phyloP scores from a whole-genome alignment of 2,329 filamentous ascomycete genomes.

The Alternaria longipes region DNA sequence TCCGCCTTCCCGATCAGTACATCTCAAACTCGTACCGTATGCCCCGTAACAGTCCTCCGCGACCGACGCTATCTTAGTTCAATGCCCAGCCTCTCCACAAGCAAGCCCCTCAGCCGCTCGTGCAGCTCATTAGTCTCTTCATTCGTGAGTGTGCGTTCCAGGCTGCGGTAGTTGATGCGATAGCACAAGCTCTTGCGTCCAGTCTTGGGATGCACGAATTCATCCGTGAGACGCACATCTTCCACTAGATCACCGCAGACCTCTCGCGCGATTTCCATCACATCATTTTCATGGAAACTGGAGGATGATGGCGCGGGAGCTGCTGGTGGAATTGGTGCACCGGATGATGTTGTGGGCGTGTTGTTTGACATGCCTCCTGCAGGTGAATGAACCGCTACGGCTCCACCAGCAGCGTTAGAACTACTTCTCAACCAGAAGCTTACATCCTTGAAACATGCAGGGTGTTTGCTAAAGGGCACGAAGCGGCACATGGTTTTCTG shows the following conservation, averaged over 20 bases:
- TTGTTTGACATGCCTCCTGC: slow-evolving; percentile 13
- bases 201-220: slow-evolving; percentile 88
- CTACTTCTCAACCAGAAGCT: slow-evolving; percentile 79
- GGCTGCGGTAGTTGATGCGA: slow-evolving; percentile 89
- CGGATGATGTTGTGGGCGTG: slow-evolving; percentile 19
- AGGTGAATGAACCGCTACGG: slow-evolving; percentile 27
- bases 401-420: slow-evolving; percentile 38
- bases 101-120: slow-evolving; percentile 67
- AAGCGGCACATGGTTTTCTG: slow-evolving; percentile 68
- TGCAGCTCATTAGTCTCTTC: slow-evolving; percentile 82
- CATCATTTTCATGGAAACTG: slow-evolving; percentile 88
- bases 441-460: slow-evolving; percentile 88
- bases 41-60: background rate
- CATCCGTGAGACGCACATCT: slow-evolving; percentile 83
- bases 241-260: slow-evolving; percentile 86
- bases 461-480: slow-evolving; percentile 89
- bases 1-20: background rate
- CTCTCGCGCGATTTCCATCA: slow-evolving; percentile 93
- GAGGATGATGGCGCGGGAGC: slow-evolving; percentile 18
- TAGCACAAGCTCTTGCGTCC: slow-evolving; percentile 88
- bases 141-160: slow-evolving; percentile 90
- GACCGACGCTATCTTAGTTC: slow-evolving; percentile 69
- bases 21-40: background rate
- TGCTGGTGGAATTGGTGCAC: slow-evolving; percentile 51
- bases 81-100: slow-evolving; percentile 78